phyloP scores from a whole-genome alignment of 2,329 filamentous ascomycete species.

The Sarocladium kiliense region DNA sequence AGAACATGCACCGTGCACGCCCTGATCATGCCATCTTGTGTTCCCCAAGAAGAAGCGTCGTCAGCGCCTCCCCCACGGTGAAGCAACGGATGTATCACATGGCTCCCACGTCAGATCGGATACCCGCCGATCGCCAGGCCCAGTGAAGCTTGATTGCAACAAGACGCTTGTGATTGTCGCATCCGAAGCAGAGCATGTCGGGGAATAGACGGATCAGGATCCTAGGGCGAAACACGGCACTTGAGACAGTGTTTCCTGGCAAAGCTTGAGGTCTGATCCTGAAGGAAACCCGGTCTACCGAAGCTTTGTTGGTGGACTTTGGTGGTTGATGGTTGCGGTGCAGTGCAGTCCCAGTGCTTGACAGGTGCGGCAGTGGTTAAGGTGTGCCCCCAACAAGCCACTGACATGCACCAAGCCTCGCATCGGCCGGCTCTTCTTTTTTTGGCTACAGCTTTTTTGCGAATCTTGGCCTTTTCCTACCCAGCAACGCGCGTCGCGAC shows the following conservation, averaged over 20 bases:
- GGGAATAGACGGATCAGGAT: not conserved
- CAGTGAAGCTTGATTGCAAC: constrained; percentile 1
- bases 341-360: no score
- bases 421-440: not conserved
- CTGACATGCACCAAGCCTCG: not conserved
- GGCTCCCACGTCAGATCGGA: not conserved
- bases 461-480: not conserved
- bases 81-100: not conserved
- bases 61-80: not conserved
- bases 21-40: not conserved
- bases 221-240: constrained; percentile 1
- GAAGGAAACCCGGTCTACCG: not conserved
- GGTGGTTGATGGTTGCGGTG: not conserved
- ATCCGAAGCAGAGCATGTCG: not conserved
- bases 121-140: not conserved
- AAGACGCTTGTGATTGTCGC: not conserved
- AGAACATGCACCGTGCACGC: not conserved
- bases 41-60: not conserved
- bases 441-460: not conserved
- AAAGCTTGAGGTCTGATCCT: not conserved
- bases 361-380: not conserved
- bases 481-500: constrained; percentile 1
- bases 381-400: not conserved
- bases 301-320: not conserved
- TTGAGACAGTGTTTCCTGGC: not conserved